Percentiles rank a stretch among this genome's conserved stretches.
These are phyloP conservation scores for Penicillium manginii DNA, from an alignment of 495 filamentous ascomycete genomes.

Conservation along the genomic window DNA sequence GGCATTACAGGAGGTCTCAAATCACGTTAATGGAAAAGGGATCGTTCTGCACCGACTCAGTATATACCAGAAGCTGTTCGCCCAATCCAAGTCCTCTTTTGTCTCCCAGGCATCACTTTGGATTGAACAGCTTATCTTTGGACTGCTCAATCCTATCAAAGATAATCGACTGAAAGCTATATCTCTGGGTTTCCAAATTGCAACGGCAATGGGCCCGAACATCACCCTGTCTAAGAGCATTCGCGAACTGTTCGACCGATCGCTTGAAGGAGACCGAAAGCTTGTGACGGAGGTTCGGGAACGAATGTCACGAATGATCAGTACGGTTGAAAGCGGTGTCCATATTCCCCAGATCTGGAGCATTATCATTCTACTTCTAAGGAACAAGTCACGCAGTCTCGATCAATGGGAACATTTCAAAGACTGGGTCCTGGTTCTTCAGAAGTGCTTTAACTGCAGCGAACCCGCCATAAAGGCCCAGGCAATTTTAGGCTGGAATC, in stretches of 20 bases:
- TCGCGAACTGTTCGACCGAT: conserved; percentile 64
- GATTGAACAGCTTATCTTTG: conserved; percentile 79
- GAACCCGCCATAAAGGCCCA: conserved; percentile 72
- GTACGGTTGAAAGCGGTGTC: conserved; percentile 60
- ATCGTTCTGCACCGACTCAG: conserved; percentile 72
- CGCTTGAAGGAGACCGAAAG: conserved; percentile 60
- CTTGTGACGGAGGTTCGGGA: conserved; percentile 65
- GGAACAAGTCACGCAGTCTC: conserved; percentile 60
- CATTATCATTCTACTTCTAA: conserved; percentile 74
- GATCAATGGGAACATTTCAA: conserved; percentile 74
- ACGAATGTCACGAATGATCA: conserved; percentile 71
- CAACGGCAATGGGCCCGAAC: conserved; percentile 66
- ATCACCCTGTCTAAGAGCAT: conserved; percentile 64
- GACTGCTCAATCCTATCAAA: conserved; percentile 75
- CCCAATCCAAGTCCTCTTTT: conserved; percentile 70
- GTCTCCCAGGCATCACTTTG: conserved; percentile 58
- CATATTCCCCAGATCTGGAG: conserved; percentile 91
- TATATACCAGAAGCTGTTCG: conserved; percentile 75
- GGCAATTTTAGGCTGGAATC: conserved; percentile 82
- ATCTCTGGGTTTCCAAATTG: conserved; percentile 67
- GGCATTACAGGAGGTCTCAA: conserved; percentile 70
- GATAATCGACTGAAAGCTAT: conserved; percentile 79
- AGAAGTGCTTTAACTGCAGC: conserved; percentile 81
- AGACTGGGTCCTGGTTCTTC: conserved; percentile 74
- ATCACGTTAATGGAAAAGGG: conserved; percentile 73